Percentiles rank a stretch among this genome's conserved stretches.
Evolutionary conservation across 1,139 yeast species (phyloP).

Genomic region (Debaryomyces coudertii): DNA sequence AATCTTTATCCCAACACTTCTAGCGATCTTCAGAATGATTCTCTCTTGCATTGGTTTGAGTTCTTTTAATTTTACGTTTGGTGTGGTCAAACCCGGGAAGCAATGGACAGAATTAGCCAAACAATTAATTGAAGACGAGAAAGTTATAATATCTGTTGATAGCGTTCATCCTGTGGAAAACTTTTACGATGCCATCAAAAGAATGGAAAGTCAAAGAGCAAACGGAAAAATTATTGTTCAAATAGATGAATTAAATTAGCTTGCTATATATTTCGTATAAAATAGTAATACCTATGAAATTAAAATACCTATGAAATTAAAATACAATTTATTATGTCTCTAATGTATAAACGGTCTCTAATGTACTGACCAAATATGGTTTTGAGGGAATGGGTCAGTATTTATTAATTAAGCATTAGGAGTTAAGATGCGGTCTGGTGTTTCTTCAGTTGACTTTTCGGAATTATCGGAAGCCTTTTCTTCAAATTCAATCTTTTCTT

Average conservation of each 20-base stretch:
- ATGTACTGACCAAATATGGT: slow-evolving; percentile 1
- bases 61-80: slow-evolving; percentile 17
- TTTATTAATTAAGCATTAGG: slow-evolving; percentile 1
- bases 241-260: slow-evolving; percentile 14
- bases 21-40: slow-evolving; percentile 3
- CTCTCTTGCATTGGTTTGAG: slow-evolving; percentile 16
- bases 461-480: slow-evolving; percentile 25
- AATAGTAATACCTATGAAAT: background rate
- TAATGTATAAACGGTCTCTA: background rate
- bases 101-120: slow-evolving; percentile 18
- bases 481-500: slow-evolving; percentile 35
- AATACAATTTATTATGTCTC: background rate
- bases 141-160: slow-evolving; percentile 54
- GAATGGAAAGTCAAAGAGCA: slow-evolving; percentile 49
- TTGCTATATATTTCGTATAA: background rate
- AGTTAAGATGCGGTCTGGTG: slow-evolving; percentile 5
- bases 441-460: slow-evolving; percentile 1
- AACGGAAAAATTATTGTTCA: slow-evolving; percentile 64
- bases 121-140: slow-evolving; percentile 43
- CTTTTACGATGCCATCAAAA: slow-evolving; percentile 51
- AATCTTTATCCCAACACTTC: background rate
- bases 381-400: background rate
- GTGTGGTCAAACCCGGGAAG: slow-evolving; percentile 10
- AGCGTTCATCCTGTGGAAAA: slow-evolving; percentile 53
- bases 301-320: background rate